phyloP scores from a whole-genome alignment of 139 green algal species.

The Haematococcus lacustris region DNA sequence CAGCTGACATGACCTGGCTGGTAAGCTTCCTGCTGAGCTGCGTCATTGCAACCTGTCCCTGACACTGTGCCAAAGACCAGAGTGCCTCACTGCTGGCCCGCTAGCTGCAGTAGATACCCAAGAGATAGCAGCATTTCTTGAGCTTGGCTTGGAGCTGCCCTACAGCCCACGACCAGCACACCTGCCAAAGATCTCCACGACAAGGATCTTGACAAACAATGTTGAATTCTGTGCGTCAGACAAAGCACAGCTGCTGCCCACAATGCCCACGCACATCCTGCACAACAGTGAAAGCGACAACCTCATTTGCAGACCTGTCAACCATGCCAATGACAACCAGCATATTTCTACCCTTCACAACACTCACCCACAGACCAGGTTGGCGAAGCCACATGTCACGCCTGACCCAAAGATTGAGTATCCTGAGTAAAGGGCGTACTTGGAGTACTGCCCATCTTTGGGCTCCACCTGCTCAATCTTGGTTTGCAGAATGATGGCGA shows the following conservation, averaged over 20 bases:
- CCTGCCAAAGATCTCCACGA: conserved; percentile 99
- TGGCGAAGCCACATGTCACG: conserved; percentile 87
- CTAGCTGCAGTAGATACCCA: no score
- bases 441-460: conserved; percentile 26
- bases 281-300: background rate
- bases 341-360: background rate
- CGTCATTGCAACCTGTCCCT: background rate
- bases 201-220: conserved; percentile 99
- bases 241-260: conserved; percentile 90
- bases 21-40: no score
- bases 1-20: no score
- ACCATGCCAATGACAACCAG: background rate
- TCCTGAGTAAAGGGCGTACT: conserved; percentile 60
- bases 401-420: conserved; percentile 94
- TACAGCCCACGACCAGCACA: background rate
- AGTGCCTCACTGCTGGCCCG: no score
- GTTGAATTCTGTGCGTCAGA: conserved; percentile 95
- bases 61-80: conserved; percentile 46
- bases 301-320: background rate
- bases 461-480: conserved; percentile 67
- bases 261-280: conserved; percentile 94
- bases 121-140: no score
- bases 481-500: conserved; percentile 97
- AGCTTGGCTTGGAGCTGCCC: no score
- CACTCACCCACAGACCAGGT: conserved; percentile 91